These are phyloP conservation scores for Aspergillus fischeri DNA, from an alignment of 2,329 filamentous ascomycete genomes.

Conservation along the genomic window DNA sequence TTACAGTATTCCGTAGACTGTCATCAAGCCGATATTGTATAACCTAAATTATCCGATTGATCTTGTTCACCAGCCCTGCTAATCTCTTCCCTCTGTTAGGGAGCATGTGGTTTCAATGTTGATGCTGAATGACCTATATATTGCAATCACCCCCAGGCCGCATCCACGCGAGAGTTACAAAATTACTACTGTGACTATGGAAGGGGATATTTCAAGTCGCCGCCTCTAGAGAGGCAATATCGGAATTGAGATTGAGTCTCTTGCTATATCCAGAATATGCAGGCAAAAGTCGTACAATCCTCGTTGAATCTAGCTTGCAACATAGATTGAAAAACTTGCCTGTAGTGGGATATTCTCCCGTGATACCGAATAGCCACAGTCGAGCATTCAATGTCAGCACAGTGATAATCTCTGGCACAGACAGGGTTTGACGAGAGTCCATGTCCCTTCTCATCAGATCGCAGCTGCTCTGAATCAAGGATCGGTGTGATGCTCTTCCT, in stretches of 20 bases:
- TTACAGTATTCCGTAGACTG: background rate
- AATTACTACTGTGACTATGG: background rate
- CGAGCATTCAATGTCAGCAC: background rate
- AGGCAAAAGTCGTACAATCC: background rate
- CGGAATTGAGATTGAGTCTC: background rate
- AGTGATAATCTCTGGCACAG: background rate
- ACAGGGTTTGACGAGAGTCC: background rate
- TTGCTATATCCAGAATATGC: background rate
- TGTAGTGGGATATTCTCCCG: background rate
- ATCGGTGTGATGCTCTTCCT: background rate
- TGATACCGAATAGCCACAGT: background rate
- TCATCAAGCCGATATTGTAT: background rate
- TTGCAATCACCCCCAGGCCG: background rate
- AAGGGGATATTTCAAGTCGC: background rate
- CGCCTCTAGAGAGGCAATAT: background rate
- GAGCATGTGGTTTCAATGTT: background rate
- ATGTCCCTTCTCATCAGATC: background rate
- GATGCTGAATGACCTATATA: background rate
- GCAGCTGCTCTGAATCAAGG: background rate
- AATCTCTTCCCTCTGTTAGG: too few relatives aligned
- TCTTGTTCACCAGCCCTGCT: too few relatives aligned
- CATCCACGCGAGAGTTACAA: background rate
- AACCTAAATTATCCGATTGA: background rate
- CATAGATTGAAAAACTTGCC: background rate
- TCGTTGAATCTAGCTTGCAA: background rate